phyloP scores from a whole-genome alignment of 306 rosid species.

The Cucurbita maxima region DNA sequence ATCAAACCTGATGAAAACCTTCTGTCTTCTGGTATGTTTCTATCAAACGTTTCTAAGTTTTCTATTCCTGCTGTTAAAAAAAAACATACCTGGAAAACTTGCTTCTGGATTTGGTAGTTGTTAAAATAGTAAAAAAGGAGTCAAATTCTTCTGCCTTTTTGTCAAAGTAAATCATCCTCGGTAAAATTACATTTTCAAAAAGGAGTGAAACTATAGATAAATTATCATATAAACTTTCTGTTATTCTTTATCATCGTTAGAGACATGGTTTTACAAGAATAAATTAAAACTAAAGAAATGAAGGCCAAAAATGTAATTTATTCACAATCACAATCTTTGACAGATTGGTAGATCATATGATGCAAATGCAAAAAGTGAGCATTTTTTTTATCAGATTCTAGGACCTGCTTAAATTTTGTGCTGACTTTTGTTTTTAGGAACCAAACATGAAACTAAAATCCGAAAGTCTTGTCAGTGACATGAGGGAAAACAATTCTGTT shows the following conservation, averaged over 20 bases:
- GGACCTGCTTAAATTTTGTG: not conserved
- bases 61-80: not conserved
- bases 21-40: slow-evolving; percentile 2
- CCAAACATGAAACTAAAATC: slow-evolving; percentile 20
- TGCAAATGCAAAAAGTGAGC: not conserved
- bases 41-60: not conserved
- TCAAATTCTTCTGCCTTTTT: not conserved
- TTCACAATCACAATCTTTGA: not conserved
- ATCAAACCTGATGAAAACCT: not conserved
- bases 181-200: not conserved
- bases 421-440: not conserved
- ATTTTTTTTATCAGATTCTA: not conserved
- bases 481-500: slow-evolving; percentile 5
- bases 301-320: not conserved
- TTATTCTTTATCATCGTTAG: not conserved
- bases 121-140: not conserved
- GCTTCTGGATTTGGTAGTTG: not conserved
- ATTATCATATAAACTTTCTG: not conserved
- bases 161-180: not conserved
- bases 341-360: not conserved
- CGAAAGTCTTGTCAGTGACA: slow-evolving; percentile 12
- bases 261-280: not conserved
- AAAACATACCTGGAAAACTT: not conserved
- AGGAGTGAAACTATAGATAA: not conserved
- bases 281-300: not conserved